Conservation (phyloP, 2,329 filamentous ascomycete genomes). For the Clarireedia monteithiana region DNA sequence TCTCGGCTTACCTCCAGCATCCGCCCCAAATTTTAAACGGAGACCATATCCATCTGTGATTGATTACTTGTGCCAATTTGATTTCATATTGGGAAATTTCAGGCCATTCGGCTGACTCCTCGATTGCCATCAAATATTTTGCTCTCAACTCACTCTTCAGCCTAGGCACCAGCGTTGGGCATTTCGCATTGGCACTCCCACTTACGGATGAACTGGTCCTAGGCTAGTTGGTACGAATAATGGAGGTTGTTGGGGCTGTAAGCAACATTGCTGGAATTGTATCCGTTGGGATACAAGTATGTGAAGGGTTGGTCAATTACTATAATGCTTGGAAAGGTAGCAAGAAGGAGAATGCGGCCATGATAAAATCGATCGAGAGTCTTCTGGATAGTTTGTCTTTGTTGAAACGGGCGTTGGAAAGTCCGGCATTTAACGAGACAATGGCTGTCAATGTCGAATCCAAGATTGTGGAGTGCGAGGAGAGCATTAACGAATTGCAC, state of each 20-base stretch:
- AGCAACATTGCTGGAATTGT: conserved; percentile 7
- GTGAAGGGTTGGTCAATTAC: conserved; percentile 4
- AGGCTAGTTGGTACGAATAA: neutral
- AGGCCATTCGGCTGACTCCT: too few species aligned
- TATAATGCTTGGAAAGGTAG: conserved; percentile 5
- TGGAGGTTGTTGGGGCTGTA: conserved; percentile 4
- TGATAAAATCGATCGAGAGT: conserved; percentile 1
- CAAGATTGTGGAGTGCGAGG: conserved; percentile 2
- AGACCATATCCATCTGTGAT: too few species aligned
- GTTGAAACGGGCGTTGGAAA: neutral
- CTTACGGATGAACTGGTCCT: too few species aligned
- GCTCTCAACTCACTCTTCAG: too few species aligned
- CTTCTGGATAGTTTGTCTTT: neutral
- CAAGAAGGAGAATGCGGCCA: conserved; percentile 3
- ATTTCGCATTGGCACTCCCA: too few species aligned
- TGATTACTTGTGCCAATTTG: too few species aligned
- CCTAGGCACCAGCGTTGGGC: too few species aligned
- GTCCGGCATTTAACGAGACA: neutral
- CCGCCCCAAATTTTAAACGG: too few species aligned
- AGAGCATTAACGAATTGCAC: neutral
- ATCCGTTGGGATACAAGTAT: conserved; percentile 5
- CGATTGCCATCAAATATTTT: too few species aligned
- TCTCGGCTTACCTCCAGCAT: too few species aligned
- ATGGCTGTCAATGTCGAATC: neutral
- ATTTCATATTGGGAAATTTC: too few species aligned